Percentiles rank a stretch among this genome's conserved stretches.
phyloP scores from a whole-genome alignment of 768 basidiomycete genomes.

The Phylloporus rhodoxanthus region DNA sequence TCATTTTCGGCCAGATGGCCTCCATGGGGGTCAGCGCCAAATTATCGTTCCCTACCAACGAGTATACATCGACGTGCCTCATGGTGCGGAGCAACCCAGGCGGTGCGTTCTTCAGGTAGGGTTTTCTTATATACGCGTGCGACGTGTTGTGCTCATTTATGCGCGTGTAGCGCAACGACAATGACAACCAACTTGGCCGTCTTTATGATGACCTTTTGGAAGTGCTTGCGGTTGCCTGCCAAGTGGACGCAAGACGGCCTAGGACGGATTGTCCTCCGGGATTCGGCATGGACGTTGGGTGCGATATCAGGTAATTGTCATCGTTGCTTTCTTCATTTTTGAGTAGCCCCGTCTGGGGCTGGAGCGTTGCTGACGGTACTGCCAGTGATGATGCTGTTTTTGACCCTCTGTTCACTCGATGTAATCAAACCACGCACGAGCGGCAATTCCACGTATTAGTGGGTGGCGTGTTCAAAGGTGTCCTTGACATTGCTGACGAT shows the following conservation, averaged over 20 bases:
- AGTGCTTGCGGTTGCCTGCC: constrained; percentile 8
- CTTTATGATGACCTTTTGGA: constrained; percentile 15
- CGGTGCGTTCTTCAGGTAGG: constrained; percentile 17
- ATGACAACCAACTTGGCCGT: constrained; percentile 10
- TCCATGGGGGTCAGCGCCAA: constrained; percentile 17
- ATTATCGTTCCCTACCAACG: constrained; percentile 1
- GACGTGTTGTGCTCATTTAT: neutral
- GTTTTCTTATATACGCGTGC: neutral
- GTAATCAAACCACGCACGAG: constrained; percentile 5
- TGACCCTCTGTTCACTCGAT: constrained; percentile 10
- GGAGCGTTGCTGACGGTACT: neutral
- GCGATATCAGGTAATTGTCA: neutral
- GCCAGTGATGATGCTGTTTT: constrained; percentile 12
- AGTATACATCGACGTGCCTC: constrained; percentile 13
- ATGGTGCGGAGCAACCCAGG: constrained; percentile 6
- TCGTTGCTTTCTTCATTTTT: too few species aligned
- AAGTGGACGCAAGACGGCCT: constrained; percentile 2
- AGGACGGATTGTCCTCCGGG: constrained; percentile 10
- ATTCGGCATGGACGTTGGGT: constrained; percentile 5
- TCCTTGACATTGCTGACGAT: neutral
- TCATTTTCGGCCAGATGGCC: constrained; percentile 9
- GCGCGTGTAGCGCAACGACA: constrained; percentile 10
- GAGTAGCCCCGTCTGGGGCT: too few species aligned
- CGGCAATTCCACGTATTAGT: constrained; percentile 21
- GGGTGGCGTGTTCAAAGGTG: neutral